Evolutionary conservation across 768 basidiomycete species (phyloP), one percentile per base, ranked within the genome.

Genomic region (Obba rivulosa): DNA sequence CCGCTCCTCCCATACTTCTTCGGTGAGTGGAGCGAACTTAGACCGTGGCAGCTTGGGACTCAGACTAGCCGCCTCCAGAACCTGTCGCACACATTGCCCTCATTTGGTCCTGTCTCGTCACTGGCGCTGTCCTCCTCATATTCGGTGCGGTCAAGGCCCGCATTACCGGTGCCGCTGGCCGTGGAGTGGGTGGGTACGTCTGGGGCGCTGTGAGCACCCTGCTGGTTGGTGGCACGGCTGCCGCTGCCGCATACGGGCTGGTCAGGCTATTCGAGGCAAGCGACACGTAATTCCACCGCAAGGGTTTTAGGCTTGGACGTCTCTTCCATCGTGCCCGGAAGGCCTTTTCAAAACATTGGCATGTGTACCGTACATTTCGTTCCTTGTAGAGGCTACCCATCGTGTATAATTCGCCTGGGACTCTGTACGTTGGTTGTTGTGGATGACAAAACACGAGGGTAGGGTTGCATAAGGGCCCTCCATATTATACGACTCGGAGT

Each of bases 1-100:
- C 96, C 96, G 0, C 78, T 99, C 31, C 57, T 93, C 9, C 92
- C 92, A 9, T 95, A 96, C 69, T 93, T 98, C 71, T 92, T 92
- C 72, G 79, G 57, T 59, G 23, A 2, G 57, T 49, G 4, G 3
- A 36, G 21, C 40, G 3, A 1, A 34, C 17, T 25, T 25, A 25
- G 16, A 16, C 36, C 25, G 8, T 4, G 14, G 20, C 8, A 20
- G 16, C 34, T 31, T 25, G 2, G 45, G 11, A 34, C 16, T 22
- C 41, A 24, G 35, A 42, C 17, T 10, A n/a, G 8, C 40, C 35
- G 22, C 49, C 17, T 28, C 5, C 41, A 59, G 60, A 93, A 56
- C 65, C 80, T 3, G 66, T 66, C 11, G 92, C 92, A 8, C 76
- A 81, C 31, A 64, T 79, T 21, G 78, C 85, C 37, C 72, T 91